A percentile compares a stretch with the other conserved stretches of the same genome.
These are phyloP conservation scores for Ceratocystis destructans DNA, from an alignment of 2,329 filamentous ascomycete species.

Conservation along the genomic window DNA sequence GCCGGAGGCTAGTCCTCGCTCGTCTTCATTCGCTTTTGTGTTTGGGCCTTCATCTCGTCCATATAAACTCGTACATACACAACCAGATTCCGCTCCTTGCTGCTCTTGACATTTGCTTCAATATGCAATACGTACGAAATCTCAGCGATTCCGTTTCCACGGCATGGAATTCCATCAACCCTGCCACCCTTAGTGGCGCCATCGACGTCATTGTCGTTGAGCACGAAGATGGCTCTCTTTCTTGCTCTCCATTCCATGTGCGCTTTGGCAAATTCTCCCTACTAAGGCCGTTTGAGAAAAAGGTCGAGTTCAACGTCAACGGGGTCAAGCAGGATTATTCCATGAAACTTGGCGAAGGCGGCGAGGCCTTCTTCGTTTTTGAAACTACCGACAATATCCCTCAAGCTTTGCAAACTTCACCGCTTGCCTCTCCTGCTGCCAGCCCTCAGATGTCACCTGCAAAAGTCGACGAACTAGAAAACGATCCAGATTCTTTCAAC, in stretches of 20 bases:
- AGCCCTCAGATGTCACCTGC: constrained; percentile 54
- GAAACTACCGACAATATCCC: constrained; percentile 87
- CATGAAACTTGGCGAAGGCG: constrained; percentile 96
- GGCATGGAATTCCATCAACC: constrained; percentile 99
- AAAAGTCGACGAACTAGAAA: constrained; percentile 19
- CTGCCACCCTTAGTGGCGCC: constrained; percentile 87
- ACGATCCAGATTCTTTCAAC: constrained; percentile 20
- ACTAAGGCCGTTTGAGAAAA: constrained; percentile 89
- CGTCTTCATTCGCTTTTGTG: not conserved
- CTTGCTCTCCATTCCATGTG: constrained; percentile 95
- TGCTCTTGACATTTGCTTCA: constrained; percentile 21
- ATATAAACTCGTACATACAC: constrained; percentile 7
- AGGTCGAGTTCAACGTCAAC: constrained; percentile 97
- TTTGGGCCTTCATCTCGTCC: not conserved
- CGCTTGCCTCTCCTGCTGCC: constrained; percentile 74
- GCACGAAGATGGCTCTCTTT: constrained; percentile 76
- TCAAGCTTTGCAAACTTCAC: constrained; percentile 87
- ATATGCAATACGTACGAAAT: constrained; percentile 96
- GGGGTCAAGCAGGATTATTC: constrained; percentile 80
- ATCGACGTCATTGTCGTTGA: constrained; percentile 99
- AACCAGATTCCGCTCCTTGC: constrained; percentile 3
- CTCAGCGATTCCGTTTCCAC: constrained; percentile 92
- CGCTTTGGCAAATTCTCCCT: constrained; percentile 98
- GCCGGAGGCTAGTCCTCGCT: not conserved
- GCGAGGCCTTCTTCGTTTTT: constrained; percentile 97